Conservation (phyloP, 2,329 filamentous ascomycete species). For the Trichoderma koningii region DNA sequence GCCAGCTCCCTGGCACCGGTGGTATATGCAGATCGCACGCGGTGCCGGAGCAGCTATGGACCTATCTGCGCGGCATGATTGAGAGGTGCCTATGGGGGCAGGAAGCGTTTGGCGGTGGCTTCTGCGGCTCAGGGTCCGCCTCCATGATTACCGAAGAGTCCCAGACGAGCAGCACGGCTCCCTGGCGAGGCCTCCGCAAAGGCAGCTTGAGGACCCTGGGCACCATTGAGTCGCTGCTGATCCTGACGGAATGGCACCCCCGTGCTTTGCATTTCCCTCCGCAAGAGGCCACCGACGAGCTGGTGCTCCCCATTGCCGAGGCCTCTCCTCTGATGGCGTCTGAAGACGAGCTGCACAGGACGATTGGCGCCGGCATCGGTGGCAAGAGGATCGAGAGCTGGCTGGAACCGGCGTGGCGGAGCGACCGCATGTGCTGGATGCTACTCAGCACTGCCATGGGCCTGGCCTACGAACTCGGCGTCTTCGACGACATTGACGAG, state of each 20-base stretch:
- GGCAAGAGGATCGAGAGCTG: conserved; percentile 89
- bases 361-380: conserved; percentile 61
- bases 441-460: conserved; percentile 87
- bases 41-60: conserved; percentile 95
- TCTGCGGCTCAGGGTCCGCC: conserved; percentile 69
- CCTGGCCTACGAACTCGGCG: conserved; percentile 87
- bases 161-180: conserved; percentile 67
- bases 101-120: conserved; percentile 89
- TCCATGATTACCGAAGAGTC: conserved; percentile 51
- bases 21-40: conserved; percentile 82
- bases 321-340: conserved; percentile 46
- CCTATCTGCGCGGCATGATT: conserved; percentile 91
- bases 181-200: conserved; percentile 69
- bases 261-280: conserved; percentile 91
- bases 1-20: conserved; percentile 75
- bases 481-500: conserved; percentile 89
- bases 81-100: conserved; percentile 94
- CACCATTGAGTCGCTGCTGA: conserved; percentile 90
- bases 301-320: conserved; percentile 64
- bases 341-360: conserved; percentile 39
- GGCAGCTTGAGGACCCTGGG: conserved; percentile 86
- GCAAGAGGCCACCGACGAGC: conserved; percentile 70
- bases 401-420: conserved; percentile 94
- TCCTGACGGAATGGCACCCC: conserved; percentile 96
- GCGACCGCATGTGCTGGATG: conserved; percentile 98